phyloP scores from a whole-genome alignment of 495 filamentous ascomycete genomes.

The Recurvomyces mirabilis region DNA sequence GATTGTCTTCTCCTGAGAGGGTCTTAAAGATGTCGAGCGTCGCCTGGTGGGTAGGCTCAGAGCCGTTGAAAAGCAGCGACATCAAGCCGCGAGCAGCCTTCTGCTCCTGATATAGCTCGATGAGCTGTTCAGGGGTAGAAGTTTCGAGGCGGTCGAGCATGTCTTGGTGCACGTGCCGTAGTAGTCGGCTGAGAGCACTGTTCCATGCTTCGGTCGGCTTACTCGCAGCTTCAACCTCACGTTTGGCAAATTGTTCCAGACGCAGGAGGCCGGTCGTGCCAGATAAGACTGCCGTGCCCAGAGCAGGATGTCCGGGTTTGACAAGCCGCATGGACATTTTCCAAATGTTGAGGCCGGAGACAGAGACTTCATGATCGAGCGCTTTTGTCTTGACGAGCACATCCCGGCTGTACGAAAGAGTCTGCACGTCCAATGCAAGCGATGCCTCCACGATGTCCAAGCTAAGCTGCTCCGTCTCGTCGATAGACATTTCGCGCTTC shows the following conservation, averaged over 20 bases:
- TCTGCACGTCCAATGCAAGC: constrained; percentile 63
- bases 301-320: constrained; percentile 46
- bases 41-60: constrained; percentile 59
- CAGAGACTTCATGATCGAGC: constrained; percentile 55
- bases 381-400: constrained; percentile 46
- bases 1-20: constrained; percentile 56
- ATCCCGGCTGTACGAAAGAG: constrained; percentile 58
- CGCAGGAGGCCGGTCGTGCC: constrained; percentile 57
- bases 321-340: constrained; percentile 60
- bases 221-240: constrained; percentile 36
- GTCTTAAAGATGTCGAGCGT: constrained; percentile 70
- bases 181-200: constrained; percentile 54
- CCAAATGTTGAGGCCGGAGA: constrained; percentile 62
- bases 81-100: constrained; percentile 56
- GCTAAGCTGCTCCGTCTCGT: constrained; percentile 24
- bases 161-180: constrained; percentile 49
- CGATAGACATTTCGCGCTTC: constrained; percentile 12
- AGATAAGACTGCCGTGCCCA: constrained; percentile 61
- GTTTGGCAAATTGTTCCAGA: constrained; percentile 57
- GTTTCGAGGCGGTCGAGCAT: constrained; percentile 67
- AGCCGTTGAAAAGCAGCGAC: constrained; percentile 56
- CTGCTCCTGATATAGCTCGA: constrained; percentile 50
- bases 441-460: constrained; percentile 59
- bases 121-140: constrained; percentile 54
- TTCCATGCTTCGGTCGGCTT: constrained; percentile 61